Evolutionary conservation across 2,329 filamentous ascomycete genomes (phyloP).

Genomic region (Didymella segeticola): DNA sequence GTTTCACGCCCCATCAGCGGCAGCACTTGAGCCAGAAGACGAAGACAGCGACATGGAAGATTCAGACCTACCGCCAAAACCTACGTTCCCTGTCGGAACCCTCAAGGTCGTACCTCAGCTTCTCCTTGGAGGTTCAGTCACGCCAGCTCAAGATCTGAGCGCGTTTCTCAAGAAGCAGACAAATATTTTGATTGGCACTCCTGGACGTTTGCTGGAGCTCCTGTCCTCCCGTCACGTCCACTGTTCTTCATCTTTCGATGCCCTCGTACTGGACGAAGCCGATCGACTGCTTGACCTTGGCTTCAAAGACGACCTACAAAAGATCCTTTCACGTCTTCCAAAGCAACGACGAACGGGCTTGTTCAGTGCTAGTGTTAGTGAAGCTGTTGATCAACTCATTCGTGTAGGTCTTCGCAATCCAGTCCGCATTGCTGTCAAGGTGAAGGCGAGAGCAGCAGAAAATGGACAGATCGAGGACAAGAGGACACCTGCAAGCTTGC

Average conservation of each 20-base stretch:
- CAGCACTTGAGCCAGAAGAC: slow-evolving; percentile 62
- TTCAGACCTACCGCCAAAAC: slow-evolving; percentile 46
- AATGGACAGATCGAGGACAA: slow-evolving; percentile 77
- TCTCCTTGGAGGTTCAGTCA: slow-evolving; percentile 81
- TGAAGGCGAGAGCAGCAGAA: slow-evolving; percentile 62
- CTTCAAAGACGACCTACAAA: slow-evolving; percentile 89
- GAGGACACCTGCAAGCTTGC: slow-evolving; percentile 87
- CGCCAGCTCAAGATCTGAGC: slow-evolving; percentile 83
- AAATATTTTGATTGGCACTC: slow-evolving; percentile 89
- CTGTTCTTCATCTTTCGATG: slow-evolving; percentile 87
- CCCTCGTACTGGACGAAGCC: slow-evolving; percentile 91
- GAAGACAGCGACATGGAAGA: slow-evolving; percentile 53
- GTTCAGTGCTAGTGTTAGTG: slow-evolving; percentile 95
- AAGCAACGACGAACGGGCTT: slow-evolving; percentile 93
- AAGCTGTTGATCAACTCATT: slow-evolving; percentile 92
- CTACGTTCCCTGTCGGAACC: slow-evolving; percentile 55
- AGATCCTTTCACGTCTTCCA: slow-evolving; percentile 81
- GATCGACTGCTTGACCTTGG: slow-evolving; percentile 91
- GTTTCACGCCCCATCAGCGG: slow-evolving; percentile 83
- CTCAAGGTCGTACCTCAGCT: slow-evolving; percentile 76
- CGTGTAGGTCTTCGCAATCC: slow-evolving; percentile 91
- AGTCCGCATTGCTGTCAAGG: slow-evolving; percentile 92
- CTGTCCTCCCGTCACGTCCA: slow-evolving; percentile 86
- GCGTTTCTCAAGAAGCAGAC: slow-evolving; percentile 83
- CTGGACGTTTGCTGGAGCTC: slow-evolving; percentile 86